Percentiles rank a stretch among this genome's conserved stretches.
These are phyloP conservation scores for Gloeophyllum trabeum DNA, from an alignment of 768 basidiomycete genomes.

Conservation along the genomic window DNA sequence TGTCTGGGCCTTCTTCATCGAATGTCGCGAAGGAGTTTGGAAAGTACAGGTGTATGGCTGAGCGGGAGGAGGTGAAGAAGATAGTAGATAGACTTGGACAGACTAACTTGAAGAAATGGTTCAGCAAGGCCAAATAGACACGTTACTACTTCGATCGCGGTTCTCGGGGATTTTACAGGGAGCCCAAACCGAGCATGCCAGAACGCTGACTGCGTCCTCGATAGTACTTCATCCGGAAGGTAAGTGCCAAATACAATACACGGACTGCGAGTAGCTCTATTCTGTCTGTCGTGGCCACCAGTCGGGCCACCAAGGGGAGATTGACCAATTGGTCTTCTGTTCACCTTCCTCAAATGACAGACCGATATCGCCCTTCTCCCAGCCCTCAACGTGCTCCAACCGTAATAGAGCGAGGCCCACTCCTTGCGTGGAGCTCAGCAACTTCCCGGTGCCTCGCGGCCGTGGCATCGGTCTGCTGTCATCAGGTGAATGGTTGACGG, in stretches of 20 bases:
- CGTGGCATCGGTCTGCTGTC: constrained; percentile 29
- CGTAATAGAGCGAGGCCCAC: constrained; percentile 75
- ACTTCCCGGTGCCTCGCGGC: constrained; percentile 64
- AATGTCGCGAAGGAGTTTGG: constrained; percentile 57
- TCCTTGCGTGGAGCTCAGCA: constrained; percentile 46
- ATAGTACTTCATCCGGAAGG: no score
- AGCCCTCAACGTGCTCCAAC: constrained; percentile 59
- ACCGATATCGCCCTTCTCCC: constrained; percentile 33
- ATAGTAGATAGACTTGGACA: constrained; percentile 58
- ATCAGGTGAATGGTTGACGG: constrained; percentile 12
- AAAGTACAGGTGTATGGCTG: constrained; percentile 59
- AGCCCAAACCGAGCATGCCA: no score
- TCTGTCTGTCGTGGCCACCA: constrained; percentile 40
- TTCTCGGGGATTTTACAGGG: no score
- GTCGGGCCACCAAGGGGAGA: constrained; percentile 32
- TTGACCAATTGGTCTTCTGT: constrained; percentile 20
- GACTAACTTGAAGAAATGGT: constrained; percentile 69
- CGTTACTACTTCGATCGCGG: no score
- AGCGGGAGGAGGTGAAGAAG: constrained; percentile 53
- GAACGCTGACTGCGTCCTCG: no score
- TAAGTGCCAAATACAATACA: no score
- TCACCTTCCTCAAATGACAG: constrained; percentile 26
- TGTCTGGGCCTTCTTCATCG: constrained; percentile 30
- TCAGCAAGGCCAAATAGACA: constrained; percentile 33
- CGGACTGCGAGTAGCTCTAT: no score